phyloP scores from a whole-genome alignment of 768 basidiomycete genomes.

The Lentinula sp. region DNA sequence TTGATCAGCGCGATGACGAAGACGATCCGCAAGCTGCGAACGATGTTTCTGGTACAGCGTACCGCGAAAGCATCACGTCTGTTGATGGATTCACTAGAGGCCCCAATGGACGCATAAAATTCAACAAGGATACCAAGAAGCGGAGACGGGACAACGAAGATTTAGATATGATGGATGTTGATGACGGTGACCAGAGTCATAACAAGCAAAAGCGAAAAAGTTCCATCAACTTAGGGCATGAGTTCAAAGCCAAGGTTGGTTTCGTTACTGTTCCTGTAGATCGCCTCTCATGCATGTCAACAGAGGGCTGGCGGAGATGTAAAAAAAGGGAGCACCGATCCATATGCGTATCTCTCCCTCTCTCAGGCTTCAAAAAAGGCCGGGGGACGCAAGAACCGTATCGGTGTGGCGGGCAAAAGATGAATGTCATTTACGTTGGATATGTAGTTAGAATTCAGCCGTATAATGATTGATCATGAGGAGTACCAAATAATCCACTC shows the following conservation, averaged over 20 bases:
- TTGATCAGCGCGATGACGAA: conserved; percentile 51
- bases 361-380: conserved; percentile 75
- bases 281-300: conserved; percentile 5
- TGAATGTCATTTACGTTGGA: conserved; percentile 7
- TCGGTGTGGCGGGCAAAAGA: conserved; percentile 56
- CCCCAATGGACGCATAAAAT: conserved; percentile 79
- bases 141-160: conserved; percentile 67
- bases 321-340: conserved; percentile 81
- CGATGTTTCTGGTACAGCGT: conserved; percentile 71
- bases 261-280: conserved; percentile 1
- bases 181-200: conserved; percentile 33
- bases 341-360: conserved; percentile 87
- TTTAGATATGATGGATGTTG: conserved; percentile 66
- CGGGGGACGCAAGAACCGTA: conserved; percentile 27
- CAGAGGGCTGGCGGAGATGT: conserved; percentile 95
- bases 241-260: conserved; percentile 94
- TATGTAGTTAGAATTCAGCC: conserved; percentile 29
- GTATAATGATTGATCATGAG: conserved; percentile 68
- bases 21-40: conserved; percentile 36
- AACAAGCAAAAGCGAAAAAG: conserved; percentile 49
- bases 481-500: conserved; percentile 67
- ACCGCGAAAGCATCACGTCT: conserved; percentile 76
- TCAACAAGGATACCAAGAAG: conserved; percentile 97
- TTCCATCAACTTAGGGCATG: conserved; percentile 58
- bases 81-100: conserved; percentile 89